A percentile compares a stretch with the other conserved stretches of the same genome.
phyloP scores from a whole-genome alignment of 371 early-diverging fungal genomes.

The Capillidium rhysosporum region DNA sequence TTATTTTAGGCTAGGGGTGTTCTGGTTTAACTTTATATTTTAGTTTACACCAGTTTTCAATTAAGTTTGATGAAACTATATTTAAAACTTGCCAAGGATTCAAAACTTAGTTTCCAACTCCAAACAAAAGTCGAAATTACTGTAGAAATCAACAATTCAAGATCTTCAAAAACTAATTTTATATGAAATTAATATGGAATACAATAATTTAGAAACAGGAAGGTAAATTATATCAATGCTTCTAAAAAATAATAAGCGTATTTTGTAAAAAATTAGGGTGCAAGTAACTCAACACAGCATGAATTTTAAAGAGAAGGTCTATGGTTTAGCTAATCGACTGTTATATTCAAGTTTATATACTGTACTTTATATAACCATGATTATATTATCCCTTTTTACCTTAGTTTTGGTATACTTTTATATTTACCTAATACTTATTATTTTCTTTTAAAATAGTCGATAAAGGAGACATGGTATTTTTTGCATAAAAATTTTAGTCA shows the following conservation, averaged over 20 bases:
- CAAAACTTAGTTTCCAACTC: too few relatives aligned
- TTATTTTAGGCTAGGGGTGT: too few relatives aligned
- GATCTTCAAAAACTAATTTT: too few relatives aligned
- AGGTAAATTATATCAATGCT: not conserved
- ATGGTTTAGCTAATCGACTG: constrained; percentile 1
- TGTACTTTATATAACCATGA: not conserved
- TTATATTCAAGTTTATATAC: constrained; percentile 1
- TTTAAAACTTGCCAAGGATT: too few relatives aligned
- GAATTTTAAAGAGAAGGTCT: not conserved
- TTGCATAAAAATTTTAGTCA: not conserved
- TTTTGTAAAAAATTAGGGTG: not conserved
- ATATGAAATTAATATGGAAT: not conserved
- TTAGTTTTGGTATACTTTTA: not conserved
- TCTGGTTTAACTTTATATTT: too few relatives aligned
- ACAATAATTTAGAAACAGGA: not conserved
- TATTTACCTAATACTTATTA: not conserved
- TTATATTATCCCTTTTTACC: constrained; percentile 1
- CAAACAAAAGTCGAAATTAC: too few relatives aligned
- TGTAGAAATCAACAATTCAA: too few relatives aligned
- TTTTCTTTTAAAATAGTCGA: not conserved
- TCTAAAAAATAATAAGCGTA: not conserved
- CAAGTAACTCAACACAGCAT: constrained; percentile 4
- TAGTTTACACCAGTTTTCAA: too few relatives aligned
- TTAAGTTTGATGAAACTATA: too few relatives aligned
- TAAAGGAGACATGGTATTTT: not conserved